Percentiles rank a stretch among this genome's conserved stretches.
phyloP scores from a whole-genome alignment of 176 grass and related monocot species.

The Olyra latifolia region DNA sequence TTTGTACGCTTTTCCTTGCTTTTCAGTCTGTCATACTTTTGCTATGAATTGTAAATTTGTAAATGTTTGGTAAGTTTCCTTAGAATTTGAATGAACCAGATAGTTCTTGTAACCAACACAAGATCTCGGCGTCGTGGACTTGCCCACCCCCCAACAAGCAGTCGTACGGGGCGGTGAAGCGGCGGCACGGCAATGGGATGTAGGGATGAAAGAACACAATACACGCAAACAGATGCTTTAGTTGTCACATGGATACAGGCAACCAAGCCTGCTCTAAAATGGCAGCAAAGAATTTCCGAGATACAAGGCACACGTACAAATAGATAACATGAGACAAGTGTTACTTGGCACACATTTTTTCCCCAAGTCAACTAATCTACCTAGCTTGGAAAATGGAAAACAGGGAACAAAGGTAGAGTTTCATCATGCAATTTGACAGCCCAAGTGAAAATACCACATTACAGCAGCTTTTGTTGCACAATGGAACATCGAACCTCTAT shows the following conservation, averaged over 20 bases:
- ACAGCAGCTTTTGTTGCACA: background rate
- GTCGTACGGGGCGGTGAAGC: too few relatives aligned
- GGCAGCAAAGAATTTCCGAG: background rate
- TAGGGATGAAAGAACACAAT: too few relatives aligned
- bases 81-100: too few relatives aligned
- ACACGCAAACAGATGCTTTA: too few relatives aligned
- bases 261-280: background rate
- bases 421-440: background rate
- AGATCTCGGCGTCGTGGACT: too few relatives aligned
- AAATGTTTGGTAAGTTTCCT: too few relatives aligned
- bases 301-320: background rate
- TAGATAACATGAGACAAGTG: background rate
- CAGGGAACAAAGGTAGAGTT: slow-evolving; percentile 1
- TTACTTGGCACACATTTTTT: background rate
- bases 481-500: background rate
- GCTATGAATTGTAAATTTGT: too few relatives aligned
- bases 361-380: background rate
- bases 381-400: background rate
- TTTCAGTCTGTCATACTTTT: too few relatives aligned
- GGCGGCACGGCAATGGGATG: background rate
- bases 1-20: too few relatives aligned
- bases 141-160: too few relatives aligned
- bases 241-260: background rate
- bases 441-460: background rate
- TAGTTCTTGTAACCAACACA: too few relatives aligned